Conservation (phyloP, 1,284 basidiomycete species). For the Cutaneotrichosporon dermatis region DNA sequence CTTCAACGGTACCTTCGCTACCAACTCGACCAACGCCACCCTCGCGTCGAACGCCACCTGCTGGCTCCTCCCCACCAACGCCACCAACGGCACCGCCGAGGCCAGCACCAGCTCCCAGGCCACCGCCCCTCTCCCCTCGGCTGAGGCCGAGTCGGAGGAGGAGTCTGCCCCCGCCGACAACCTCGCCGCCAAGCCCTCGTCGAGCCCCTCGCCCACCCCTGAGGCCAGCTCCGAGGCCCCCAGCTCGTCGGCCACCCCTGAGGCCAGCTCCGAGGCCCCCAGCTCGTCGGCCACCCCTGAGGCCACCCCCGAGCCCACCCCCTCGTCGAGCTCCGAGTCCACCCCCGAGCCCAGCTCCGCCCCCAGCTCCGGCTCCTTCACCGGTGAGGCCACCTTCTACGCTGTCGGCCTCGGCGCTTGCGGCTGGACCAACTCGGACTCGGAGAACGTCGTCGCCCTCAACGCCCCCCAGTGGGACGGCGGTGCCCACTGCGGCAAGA, state of each 20-base stretch:
- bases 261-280: too few relatives aligned
- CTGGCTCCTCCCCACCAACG: too few relatives aligned
- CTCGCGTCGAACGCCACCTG: too few relatives aligned
- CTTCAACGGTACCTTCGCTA: background rate
- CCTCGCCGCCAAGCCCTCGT: too few relatives aligned
- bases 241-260: slow-evolving; percentile 17
- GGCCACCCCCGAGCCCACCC: too few relatives aligned
- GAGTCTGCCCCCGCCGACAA: too few relatives aligned
- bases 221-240: too few relatives aligned
- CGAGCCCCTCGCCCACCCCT: too few relatives aligned
- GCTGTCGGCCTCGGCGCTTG: slow-evolving; percentile 41
- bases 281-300: background rate
- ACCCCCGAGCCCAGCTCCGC: slow-evolving; percentile 10
- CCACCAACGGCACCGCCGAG: too few relatives aligned
- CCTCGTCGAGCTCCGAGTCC: background rate
- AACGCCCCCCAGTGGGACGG: slow-evolving; percentile 31
- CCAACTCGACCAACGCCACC: background rate
- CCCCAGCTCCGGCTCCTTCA: slow-evolving; percentile 10
- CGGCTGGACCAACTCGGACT: slow-evolving; percentile 32
- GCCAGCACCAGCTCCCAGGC: too few relatives aligned
- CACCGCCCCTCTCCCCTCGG: too few relatives aligned
- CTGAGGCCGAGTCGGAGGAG: too few relatives aligned
- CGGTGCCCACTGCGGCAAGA: slow-evolving; percentile 49
- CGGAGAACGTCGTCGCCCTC: slow-evolving; percentile 39
- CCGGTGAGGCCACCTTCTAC: slow-evolving; percentile 37